These are phyloP conservation scores for Talaromyces sp. DNA, from an alignment of 2,329 filamentous ascomycete genomes.

Conservation along the genomic window DNA sequence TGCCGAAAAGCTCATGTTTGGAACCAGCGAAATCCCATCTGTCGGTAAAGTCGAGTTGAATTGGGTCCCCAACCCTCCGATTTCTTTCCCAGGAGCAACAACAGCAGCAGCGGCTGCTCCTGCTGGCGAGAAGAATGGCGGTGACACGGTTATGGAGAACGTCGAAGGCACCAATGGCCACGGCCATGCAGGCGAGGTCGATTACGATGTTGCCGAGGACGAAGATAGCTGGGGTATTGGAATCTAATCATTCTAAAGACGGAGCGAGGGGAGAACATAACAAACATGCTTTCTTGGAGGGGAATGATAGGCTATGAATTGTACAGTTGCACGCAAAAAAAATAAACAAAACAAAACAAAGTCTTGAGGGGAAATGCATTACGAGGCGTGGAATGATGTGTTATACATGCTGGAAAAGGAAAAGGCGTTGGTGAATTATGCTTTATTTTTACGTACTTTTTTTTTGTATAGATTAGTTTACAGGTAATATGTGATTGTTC, in stretches of 20 bases:
- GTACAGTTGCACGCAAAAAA: background rate
- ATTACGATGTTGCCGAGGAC: conserved; percentile 49
- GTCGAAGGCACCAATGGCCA: conserved; percentile 15
- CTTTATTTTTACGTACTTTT: background rate
- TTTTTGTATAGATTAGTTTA: background rate
- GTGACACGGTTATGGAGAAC: conserved; percentile 31
- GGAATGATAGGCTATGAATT: background rate
- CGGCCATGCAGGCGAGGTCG: conserved; percentile 33
- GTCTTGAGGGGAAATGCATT: background rate
- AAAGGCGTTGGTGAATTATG: background rate
- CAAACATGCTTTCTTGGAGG: background rate
- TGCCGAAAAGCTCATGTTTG: conserved; percentile 53
- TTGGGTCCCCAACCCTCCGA: conserved; percentile 46
- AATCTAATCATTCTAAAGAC: conserved; percentile 1
- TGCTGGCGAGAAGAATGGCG: conserved; percentile 18
- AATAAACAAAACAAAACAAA: background rate
- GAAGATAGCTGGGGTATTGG: conserved; percentile 13
- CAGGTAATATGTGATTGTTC: background rate
- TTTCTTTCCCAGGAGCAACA: conserved; percentile 8
- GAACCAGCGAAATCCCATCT: conserved; percentile 44
- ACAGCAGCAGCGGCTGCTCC: conserved; percentile 16
- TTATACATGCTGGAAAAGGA: background rate
- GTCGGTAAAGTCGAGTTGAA: conserved; percentile 52
- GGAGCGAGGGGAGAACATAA: background rate
- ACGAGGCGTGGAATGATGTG: background rate